Conservation (phyloP, 2,329 filamentous ascomycete species). For the Phyllosticta citriasiana region DNA sequence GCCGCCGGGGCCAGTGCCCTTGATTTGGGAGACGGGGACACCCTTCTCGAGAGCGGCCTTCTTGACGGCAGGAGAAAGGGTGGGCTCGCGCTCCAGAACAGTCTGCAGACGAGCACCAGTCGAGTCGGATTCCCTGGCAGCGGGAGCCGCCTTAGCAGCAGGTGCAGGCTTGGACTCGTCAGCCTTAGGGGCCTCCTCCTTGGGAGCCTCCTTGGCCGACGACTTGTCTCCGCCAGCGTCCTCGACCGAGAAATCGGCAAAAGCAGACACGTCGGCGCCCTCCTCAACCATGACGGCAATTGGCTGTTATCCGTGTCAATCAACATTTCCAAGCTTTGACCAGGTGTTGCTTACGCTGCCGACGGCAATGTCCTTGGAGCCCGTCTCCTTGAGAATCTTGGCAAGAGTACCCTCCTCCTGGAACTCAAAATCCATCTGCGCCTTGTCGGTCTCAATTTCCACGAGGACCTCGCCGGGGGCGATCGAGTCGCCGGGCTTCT, state of each 20-base stretch:
- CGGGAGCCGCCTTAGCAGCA: constrained; percentile 37
- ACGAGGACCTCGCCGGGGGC: constrained; percentile 89
- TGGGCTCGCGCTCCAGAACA: constrained; percentile 70
- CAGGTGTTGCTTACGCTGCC: constrained; percentile 59
- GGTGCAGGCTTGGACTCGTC: constrained; percentile 42
- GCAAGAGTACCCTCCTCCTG: constrained; percentile 95
- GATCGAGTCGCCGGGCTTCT: constrained; percentile 84
- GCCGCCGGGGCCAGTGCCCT: constrained; percentile 78
- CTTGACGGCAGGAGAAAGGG: constrained; percentile 63
- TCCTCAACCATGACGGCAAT: constrained; percentile 95
- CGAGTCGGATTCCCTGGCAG: constrained; percentile 60
- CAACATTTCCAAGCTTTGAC: constrained; percentile 4
- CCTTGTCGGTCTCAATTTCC: constrained; percentile 99
- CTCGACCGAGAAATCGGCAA: constrained; percentile 76
- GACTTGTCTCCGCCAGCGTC: constrained; percentile 83
- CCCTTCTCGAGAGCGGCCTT: constrained; percentile 78
- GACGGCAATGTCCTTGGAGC: constrained; percentile 87
- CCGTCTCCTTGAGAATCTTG: constrained; percentile 85
- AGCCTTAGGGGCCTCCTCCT: constrained; percentile 52
- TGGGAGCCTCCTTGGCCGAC: constrained; percentile 54
- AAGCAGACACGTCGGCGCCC: constrained; percentile 74
- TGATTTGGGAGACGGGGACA: constrained; percentile 64
- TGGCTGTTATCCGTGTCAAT: constrained; percentile 48
- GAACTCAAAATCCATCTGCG: constrained; percentile 99
- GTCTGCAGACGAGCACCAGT: constrained; percentile 71